Evolutionary conservation across 2,329 filamentous ascomycete species (phyloP).

Genomic region (Ophiostoma novo-ulmi): DNA sequence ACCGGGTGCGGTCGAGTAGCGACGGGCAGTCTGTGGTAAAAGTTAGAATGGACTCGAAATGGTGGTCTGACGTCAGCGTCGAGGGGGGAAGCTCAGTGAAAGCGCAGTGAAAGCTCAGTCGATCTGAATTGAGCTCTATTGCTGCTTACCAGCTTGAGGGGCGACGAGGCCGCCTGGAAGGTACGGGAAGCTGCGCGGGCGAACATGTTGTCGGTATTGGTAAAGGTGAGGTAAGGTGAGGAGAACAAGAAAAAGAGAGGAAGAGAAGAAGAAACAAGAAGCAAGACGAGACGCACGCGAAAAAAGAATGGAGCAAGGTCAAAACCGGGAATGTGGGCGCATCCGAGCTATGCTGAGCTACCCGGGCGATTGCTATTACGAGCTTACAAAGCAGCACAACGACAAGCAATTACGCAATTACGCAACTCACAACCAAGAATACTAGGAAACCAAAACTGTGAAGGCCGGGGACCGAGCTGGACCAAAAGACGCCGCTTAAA

Average conservation of each 20-base stretch:
- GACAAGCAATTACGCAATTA: not conserved
- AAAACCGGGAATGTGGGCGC: conserved; percentile 8
- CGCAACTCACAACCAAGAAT: not conserved
- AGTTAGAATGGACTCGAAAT: conserved; percentile 26
- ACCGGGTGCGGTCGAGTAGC: conserved; percentile 61
- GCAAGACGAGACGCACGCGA: not conserved
- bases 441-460: not conserved
- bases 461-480: not conserved
- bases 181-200: conserved; percentile 60
- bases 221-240: not conserved
- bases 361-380: not conserved
- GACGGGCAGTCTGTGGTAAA: conserved; percentile 44
- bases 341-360: not conserved
- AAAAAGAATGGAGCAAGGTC: conserved; percentile 15
- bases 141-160: conserved; percentile 57
- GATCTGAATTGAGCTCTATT: not conserved
- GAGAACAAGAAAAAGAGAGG: not conserved
- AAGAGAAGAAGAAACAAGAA: conserved; percentile 10
- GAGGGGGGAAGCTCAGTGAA: not conserved
- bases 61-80: not conserved
- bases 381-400: conserved; percentile 4
- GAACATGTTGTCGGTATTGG: conserved; percentile 52
- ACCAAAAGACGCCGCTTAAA: not conserved
- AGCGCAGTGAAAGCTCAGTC: not conserved
- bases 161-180: conserved; percentile 56